Conservation (phyloP, 495 filamentous ascomycete genomes). For the Tuber microsphaerosporum region DNA sequence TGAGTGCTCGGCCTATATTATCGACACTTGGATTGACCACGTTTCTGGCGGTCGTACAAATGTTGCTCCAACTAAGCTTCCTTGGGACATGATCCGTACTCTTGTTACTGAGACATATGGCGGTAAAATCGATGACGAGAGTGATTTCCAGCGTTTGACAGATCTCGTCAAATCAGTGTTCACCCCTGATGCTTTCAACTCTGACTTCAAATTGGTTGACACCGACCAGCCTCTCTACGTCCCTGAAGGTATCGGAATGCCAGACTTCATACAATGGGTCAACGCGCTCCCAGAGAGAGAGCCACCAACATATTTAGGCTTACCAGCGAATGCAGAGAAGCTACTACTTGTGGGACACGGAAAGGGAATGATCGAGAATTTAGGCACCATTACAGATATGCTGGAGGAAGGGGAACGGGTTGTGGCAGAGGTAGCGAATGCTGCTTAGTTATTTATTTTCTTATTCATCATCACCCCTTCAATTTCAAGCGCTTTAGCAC, state of each 20-base stretch:
- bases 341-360: slow-evolving; percentile 85
- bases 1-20: slow-evolving; percentile 91
- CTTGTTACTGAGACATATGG: slow-evolving; percentile 92
- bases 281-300: slow-evolving; percentile 87
- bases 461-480: slow-evolving; percentile 5
- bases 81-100: slow-evolving; percentile 93
- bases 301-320: slow-evolving; percentile 89
- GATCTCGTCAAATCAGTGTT: slow-evolving; percentile 67
- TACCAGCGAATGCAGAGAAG: slow-evolving; percentile 96
- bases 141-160: slow-evolving; percentile 68
- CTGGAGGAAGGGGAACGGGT: slow-evolving; percentile 91
- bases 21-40: slow-evolving; percentile 87
- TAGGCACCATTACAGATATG: slow-evolving; percentile 72
- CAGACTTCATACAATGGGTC: slow-evolving; percentile 87
- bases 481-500: background rate
- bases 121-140: slow-evolving; percentile 90
- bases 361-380: slow-evolving; percentile 71
- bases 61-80: slow-evolving; percentile 83
- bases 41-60: slow-evolving; percentile 80
- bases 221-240: slow-evolving; percentile 60
- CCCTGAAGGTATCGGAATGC: slow-evolving; percentile 69
- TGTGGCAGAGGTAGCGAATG: slow-evolving; percentile 56
- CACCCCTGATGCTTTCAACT: slow-evolving; percentile 81
- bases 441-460: slow-evolving; percentile 23
- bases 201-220: slow-evolving; percentile 76